Evolutionary conservation across 495 filamentous ascomycete genomes (phyloP), one percentile per base, ranked within the genome.

Genomic region (Cercophora newfieldiana): DNA sequence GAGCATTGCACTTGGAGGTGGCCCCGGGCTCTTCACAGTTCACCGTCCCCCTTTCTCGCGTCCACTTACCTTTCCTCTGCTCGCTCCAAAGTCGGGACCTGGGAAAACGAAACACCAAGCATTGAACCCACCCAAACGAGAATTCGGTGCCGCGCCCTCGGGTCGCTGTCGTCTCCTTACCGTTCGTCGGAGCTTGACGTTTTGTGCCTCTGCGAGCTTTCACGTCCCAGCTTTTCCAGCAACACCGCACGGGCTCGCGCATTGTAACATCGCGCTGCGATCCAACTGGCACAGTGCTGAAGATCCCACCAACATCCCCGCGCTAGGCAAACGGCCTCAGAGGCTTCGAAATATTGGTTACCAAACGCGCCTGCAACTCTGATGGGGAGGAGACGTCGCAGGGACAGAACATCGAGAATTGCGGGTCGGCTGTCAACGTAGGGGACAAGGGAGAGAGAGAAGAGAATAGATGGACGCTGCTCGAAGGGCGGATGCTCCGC

Each of bases 371-470:
- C 14, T 10, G 24, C 21, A 30, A 30, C 61, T 53, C 65, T 72
- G 56, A 74, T 74, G 71, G 71, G 59, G 66, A 70, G 65, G 29
- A 59, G 67, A 28, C 69, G 69, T 30, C 62, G 53, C 4, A 58
- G 21, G 22, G 25, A 48, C 21, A 61, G 62, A 55, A 55, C 55
- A 29, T 24, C 29, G 16, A 68, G 60, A 72, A 53, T 19, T 54
- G 64, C 54, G 64, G 51, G 65, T 30, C 53, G 60, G 22, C 29
- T 60, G 31, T 68, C 33, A 25, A n/a, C 24, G 24, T 64, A 62
- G 63, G 51, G 61, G 37, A 65, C n/a, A n/a, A n/a, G n/a, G n/a
- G n/a, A n/a, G n/a, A n/a, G n/a, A n/a, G n/a, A n/a, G n/a, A n/a
- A n/a, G n/a, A n/a, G 26, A 30, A 26, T 22, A 48, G 29, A 44